These are phyloP conservation scores for Trichoderma breve DNA, from an alignment of 2,329 filamentous ascomycete species.

Conservation along the genomic window DNA sequence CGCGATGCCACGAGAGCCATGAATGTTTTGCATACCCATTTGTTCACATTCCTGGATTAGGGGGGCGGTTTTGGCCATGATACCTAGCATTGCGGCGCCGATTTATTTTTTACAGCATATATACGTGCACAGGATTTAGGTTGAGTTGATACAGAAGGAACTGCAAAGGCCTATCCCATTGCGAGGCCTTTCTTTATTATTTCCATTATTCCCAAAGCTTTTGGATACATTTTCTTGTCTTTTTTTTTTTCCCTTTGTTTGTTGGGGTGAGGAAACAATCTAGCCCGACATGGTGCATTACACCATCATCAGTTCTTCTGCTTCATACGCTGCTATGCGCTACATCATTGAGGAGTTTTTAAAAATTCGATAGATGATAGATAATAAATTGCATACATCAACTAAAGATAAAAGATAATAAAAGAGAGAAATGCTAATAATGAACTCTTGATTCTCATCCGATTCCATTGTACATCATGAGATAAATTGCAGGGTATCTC, in stretches of 20 bases:
- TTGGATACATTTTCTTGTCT: not conserved
- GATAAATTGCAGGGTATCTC: not conserved
- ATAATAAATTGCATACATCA: not conserved
- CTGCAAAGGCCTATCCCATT: not conserved
- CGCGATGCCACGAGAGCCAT: slow-evolving; percentile 87
- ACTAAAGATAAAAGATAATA: not conserved
- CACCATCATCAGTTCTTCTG: not conserved
- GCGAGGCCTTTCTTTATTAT: not conserved
- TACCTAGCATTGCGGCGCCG: not conserved
- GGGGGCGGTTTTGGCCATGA: not conserved
- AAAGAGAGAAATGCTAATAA: not conserved
- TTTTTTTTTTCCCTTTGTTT: not conserved
- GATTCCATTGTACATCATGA: not conserved
- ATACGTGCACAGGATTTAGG: not conserved
- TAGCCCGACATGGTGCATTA: not conserved
- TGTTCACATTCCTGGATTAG: slow-evolving; percentile 90
- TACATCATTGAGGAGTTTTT: not conserved
- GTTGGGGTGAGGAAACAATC: not conserved
- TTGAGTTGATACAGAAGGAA: not conserved
- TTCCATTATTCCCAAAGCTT: not conserved
- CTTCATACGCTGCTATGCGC: not conserved
- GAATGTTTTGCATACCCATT: slow-evolving; percentile 92
- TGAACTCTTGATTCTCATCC: not conserved
- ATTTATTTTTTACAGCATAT: not conserved
- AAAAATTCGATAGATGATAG: slow-evolving; percentile 1